Evolutionary conservation across 768 basidiomycete genomes (phyloP).

Genomic region (Pulveroboletus sp.): DNA sequence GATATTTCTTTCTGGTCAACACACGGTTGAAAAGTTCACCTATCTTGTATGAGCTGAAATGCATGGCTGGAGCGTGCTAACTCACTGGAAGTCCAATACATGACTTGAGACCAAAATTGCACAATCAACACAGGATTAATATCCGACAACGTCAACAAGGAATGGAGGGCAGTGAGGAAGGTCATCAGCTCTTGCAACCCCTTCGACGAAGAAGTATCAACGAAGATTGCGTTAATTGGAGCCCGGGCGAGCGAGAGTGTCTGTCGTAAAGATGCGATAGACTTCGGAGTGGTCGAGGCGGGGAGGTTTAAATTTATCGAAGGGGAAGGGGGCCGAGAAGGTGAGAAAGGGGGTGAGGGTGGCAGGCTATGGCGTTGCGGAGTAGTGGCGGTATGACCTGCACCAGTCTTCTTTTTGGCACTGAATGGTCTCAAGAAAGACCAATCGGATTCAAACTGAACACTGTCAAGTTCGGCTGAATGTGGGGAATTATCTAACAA

Average conservation of each 20-base stretch:
- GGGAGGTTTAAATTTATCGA: constrained; percentile 40
- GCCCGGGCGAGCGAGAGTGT: constrained; percentile 54
- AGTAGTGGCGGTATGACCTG: constrained; percentile 23
- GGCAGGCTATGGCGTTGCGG: constrained; percentile 37
- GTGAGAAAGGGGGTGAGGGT: constrained; percentile 47
- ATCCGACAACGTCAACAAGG: constrained; percentile 78
- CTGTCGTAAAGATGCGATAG: constrained; percentile 67
- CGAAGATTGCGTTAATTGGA: constrained; percentile 50
- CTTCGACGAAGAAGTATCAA: constrained; percentile 40
- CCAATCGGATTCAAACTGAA: constrained; percentile 98
- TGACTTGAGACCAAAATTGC: constrained; percentile 95
- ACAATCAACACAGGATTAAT: constrained; percentile 85
- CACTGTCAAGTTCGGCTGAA: constrained; percentile 71
- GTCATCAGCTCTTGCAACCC: constrained; percentile 60
- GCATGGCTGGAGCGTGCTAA: constrained; percentile 5
- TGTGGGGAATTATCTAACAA: constrained; percentile 79
- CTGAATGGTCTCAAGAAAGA: constrained; percentile 75
- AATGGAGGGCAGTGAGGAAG: constrained; percentile 82
- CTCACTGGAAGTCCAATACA: constrained; percentile 96
- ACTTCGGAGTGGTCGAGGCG: constrained; percentile 45
- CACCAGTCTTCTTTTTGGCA: constrained; percentile 49
- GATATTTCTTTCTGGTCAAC: constrained; percentile 87
- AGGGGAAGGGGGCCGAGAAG: constrained; percentile 50
- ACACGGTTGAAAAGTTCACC: constrained; percentile 85
- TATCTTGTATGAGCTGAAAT: constrained; percentile 27